phyloP scores from a whole-genome alignment of 768 basidiomycete species.

The Macrolepiota dolichaula region DNA sequence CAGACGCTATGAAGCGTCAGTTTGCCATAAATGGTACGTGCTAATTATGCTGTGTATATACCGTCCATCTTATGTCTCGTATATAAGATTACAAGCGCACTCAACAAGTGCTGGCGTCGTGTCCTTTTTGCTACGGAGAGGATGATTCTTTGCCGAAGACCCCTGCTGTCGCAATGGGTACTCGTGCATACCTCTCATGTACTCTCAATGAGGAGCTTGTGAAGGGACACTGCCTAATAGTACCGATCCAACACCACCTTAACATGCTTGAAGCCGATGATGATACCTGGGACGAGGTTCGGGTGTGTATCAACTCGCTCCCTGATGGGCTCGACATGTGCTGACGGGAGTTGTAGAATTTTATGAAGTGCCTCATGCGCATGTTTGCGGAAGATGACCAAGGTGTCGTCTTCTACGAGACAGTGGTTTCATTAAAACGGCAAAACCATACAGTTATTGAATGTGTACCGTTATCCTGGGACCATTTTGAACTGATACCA shows the following conservation, averaged over 20 bases:
- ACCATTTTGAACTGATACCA: slow-evolving; percentile 80
- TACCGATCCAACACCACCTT: slow-evolving; percentile 92
- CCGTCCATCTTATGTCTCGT: not conserved
- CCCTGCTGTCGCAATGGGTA: slow-evolving; percentile 87
- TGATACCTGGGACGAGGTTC: slow-evolving; percentile 97
- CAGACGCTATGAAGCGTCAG: slow-evolving; percentile 93
- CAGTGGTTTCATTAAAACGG: slow-evolving; percentile 78
- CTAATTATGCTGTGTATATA: not conserved
- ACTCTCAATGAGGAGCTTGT: slow-evolving; percentile 87
- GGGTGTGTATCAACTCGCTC: slow-evolving; percentile 47
- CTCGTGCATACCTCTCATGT: slow-evolving; percentile 86
- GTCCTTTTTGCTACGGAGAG: slow-evolving; percentile 89
- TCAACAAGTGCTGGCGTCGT: slow-evolving; percentile 83
- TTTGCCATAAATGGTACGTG: slow-evolving; percentile 89
- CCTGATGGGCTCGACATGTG: not conserved
- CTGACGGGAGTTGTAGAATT: slow-evolving; percentile 40
- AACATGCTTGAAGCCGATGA: slow-evolving; percentile 92
- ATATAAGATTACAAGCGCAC: slow-evolving; percentile 87
- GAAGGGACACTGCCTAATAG: slow-evolving; percentile 89
- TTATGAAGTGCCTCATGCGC: slow-evolving; percentile 91
- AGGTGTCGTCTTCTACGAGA: slow-evolving; percentile 95
- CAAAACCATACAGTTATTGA: slow-evolving; percentile 95
- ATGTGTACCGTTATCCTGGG: slow-evolving; percentile 90
- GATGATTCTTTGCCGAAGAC: slow-evolving; percentile 88
- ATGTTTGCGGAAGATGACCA: slow-evolving; percentile 94